These are phyloP conservation scores for Leishmania amazonensis DNA, from an alignment of 208 protist species.

Conservation along the genomic window DNA sequence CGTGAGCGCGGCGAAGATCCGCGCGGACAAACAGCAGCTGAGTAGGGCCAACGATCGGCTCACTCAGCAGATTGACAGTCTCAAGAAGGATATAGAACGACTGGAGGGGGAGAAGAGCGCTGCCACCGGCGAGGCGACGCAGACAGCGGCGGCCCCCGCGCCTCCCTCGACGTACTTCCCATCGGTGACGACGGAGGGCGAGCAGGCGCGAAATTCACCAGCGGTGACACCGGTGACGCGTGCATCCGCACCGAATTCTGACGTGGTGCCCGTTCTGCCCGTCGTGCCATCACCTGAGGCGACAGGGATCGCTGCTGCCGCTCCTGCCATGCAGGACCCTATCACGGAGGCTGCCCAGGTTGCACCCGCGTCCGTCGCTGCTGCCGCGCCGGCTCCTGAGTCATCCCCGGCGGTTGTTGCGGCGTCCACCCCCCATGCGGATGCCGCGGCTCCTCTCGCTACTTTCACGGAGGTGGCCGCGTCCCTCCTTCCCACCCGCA, in stretches of 20 bases:
- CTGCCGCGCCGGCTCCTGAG: background rate
- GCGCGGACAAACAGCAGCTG: slow-evolving; percentile 55
- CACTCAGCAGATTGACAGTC: slow-evolving; percentile 45
- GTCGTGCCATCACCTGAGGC: background rate
- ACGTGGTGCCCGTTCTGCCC: background rate
- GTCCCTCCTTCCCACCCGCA: background rate
- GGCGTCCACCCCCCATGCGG: background rate
- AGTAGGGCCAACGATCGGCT: slow-evolving; percentile 60
- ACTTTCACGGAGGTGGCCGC: background rate
- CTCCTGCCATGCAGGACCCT: background rate
- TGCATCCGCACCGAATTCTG: background rate
- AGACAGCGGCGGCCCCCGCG: background rate
- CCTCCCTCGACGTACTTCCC: slow-evolving; percentile 9
- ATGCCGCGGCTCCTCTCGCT: background rate
- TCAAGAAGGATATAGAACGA: slow-evolving; percentile 42
- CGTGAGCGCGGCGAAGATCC: slow-evolving; percentile 57
- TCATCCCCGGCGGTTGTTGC: background rate
- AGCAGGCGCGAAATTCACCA: slow-evolving; percentile 18
- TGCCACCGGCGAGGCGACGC: slow-evolving; percentile 1
- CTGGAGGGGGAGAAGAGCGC: slow-evolving; percentile 21
- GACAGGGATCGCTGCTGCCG: background rate
- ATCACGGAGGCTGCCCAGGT: background rate
- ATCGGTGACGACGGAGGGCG: slow-evolving; percentile 12
- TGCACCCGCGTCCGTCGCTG: background rate
- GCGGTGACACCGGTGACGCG: background rate